These are phyloP conservation scores for Xylaria curta DNA, from an alignment of 495 filamentous ascomycete genomes.

Conservation along the genomic window DNA sequence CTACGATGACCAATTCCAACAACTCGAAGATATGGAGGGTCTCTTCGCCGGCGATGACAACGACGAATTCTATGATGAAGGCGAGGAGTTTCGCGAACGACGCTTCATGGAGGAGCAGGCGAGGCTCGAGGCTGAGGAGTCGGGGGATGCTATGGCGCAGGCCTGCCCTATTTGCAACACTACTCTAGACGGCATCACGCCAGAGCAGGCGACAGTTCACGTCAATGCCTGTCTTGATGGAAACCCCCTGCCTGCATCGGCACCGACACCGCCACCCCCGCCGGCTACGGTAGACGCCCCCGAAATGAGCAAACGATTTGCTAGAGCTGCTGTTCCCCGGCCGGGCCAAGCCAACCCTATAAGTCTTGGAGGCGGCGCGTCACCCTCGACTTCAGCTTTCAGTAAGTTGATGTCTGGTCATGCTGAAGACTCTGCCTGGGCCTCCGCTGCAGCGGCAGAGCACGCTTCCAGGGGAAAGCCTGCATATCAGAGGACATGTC, in stretches of 20 bases:
- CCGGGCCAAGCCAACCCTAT: slow-evolving; percentile 82
- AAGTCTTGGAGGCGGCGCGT: slow-evolving; percentile 49
- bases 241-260: slow-evolving; percentile 60
- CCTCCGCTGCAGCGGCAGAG: slow-evolving; percentile 81
- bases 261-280: slow-evolving; percentile 31
- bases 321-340: slow-evolving; percentile 70
- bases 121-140: slow-evolving; percentile 60
- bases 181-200: slow-evolving; percentile 63
- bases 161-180: slow-evolving; percentile 79
- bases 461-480: slow-evolving; percentile 82
- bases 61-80: slow-evolving; percentile 52
- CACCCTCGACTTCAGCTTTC: slow-evolving; percentile 69
- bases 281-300: slow-evolving; percentile 44
- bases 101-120: slow-evolving; percentile 68
- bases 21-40: slow-evolving; percentile 70
- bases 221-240: slow-evolving; percentile 95
- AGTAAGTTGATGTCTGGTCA: slow-evolving; percentile 90
- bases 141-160: slow-evolving; percentile 46
- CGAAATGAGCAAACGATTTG: slow-evolving; percentile 60
- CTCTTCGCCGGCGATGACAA: slow-evolving; percentile 57
- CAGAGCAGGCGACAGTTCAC: slow-evolving; percentile 70
- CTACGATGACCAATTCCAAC: slow-evolving; percentile 57
- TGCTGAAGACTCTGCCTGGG: slow-evolving; percentile 90
- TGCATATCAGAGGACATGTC: slow-evolving; percentile 87
- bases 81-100: slow-evolving; percentile 68